phyloP scores from a whole-genome alignment of 1,284 basidiomycete species.

The Sanghuangporus sanghuang region DNA sequence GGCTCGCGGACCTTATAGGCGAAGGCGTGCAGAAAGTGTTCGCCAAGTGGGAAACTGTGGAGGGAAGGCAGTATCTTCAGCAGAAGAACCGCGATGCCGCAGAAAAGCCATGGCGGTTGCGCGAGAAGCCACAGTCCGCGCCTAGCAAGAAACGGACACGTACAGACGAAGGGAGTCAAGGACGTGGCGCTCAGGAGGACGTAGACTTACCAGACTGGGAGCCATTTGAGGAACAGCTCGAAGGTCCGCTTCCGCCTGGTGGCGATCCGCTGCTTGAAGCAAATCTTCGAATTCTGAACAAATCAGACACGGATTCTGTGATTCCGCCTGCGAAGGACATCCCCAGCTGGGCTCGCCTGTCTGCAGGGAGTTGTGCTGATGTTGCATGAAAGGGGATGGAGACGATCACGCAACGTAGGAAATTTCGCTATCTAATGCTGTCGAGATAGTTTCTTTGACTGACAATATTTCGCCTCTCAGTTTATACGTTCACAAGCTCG shows the following conservation, averaged over 20 bases:
- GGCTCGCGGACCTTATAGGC: neutral
- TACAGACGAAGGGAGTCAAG: neutral
- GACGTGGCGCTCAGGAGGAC: neutral
- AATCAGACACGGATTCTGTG: neutral
- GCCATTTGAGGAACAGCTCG: neutral
- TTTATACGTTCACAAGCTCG: too few relatives aligned
- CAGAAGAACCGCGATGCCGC: neutral
- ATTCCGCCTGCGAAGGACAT: neutral
- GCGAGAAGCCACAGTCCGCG: neutral
- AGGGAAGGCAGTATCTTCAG: neutral
- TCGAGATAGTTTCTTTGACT: too few relatives aligned
- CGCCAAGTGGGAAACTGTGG: neutral
- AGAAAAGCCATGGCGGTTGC: neutral
- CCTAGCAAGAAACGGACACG: neutral
- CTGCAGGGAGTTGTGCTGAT: neutral
- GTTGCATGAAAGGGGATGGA: neutral
- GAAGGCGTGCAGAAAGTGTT: neutral
- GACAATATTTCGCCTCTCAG: too few relatives aligned
- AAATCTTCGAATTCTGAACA: neutral
- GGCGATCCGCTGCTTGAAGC: neutral
- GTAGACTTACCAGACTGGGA: neutral
- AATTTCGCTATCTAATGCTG: too few relatives aligned
- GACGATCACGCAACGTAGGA: neutral
- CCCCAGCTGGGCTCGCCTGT: neutral
- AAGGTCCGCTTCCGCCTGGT: neutral